A percentile compares a stretch with the other conserved stretches of the same genome.
Conservation (phyloP, 306 rosid genomes). For the Hippophae rhamnoides region DNA sequence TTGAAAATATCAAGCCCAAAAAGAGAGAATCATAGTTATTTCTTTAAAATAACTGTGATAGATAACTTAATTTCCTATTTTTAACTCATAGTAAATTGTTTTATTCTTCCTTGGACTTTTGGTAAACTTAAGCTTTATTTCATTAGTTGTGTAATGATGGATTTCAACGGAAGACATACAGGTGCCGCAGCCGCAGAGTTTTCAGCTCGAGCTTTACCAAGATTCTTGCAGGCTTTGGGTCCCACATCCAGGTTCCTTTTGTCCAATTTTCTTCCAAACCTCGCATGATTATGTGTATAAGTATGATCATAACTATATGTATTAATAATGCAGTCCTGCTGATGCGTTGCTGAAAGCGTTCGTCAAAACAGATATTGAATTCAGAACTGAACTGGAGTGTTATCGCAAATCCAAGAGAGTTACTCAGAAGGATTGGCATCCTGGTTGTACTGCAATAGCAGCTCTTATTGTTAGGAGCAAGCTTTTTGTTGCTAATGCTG, state of each 20-base stretch:
- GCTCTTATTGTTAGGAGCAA: slow-evolving; percentile 59
- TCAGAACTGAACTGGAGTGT: slow-evolving; percentile 60
- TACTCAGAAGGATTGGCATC: slow-evolving; percentile 74
- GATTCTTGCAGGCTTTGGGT: slow-evolving; percentile 45
- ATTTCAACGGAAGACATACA: slow-evolving; percentile 28
- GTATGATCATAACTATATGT: background rate
- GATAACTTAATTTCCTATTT: no score
- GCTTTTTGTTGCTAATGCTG: slow-evolving; percentile 78
- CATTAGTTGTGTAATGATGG: slow-evolving; percentile 1
- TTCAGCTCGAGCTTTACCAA: slow-evolving; percentile 67
- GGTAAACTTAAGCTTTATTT: slow-evolving; percentile 1
- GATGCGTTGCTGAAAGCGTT: slow-evolving; percentile 64
- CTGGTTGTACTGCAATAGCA: slow-evolving; percentile 84
- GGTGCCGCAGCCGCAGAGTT: slow-evolving; percentile 96
- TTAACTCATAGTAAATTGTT: background rate
- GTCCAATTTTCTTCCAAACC: slow-evolving; percentile 1
- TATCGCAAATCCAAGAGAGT: slow-evolving; percentile 60
- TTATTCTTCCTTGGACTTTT: slow-evolving; percentile 1
- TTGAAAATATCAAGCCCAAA: no score
- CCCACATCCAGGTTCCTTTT: slow-evolving; percentile 37
- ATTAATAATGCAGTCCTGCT: slow-evolving; percentile 48
- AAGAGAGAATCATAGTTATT: no score
- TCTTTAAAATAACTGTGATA: no score
- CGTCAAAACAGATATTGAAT: slow-evolving; percentile 63
- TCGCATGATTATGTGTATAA: slow-evolving; percentile 2